These are phyloP conservation scores for Globisporangium sylvaticum DNA, from an alignment of 352 stramenopile species.

Conservation along the genomic window DNA sequence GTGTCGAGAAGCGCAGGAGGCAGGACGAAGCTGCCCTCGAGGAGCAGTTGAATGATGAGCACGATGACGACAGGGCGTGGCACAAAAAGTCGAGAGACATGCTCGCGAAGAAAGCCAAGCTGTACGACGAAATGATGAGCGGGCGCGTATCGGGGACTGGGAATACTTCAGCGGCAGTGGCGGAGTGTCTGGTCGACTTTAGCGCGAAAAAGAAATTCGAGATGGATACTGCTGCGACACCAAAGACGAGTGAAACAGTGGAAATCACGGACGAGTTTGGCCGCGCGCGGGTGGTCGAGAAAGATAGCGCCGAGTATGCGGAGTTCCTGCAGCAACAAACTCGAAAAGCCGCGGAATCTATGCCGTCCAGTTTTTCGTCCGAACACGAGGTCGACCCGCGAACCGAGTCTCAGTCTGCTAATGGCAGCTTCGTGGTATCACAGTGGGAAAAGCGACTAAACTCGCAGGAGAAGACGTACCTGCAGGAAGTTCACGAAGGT, in stretches of 20 bases:
- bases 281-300: conserved; percentile 35
- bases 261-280: conserved; percentile 67
- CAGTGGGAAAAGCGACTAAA: conserved; percentile 82
- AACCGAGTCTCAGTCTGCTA: background rate
- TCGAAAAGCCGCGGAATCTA: background rate
- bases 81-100: conserved; percentile 53
- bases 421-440: conserved; percentile 68
- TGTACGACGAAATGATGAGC: conserved; percentile 70
- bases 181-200: conserved; percentile 74
- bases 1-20: conserved; percentile 48
- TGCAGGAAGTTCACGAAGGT: conserved; percentile 62
- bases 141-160: conserved; percentile 15
- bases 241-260: conserved; percentile 13
- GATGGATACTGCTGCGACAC: background rate
- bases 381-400: background rate
- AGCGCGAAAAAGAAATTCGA: conserved; percentile 34
- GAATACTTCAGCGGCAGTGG: conserved; percentile 11
- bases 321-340: conserved; percentile 22
- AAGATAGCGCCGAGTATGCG: conserved; percentile 32
- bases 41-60: conserved; percentile 36
- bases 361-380: background rate
- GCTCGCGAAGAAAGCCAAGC: conserved; percentile 59
- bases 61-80: conserved; percentile 60
- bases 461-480: conserved; percentile 48
- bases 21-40: conserved; percentile 47